phyloP scores from a whole-genome alignment of 2,329 filamentous ascomycete species.

The Daldinia sp. region DNA sequence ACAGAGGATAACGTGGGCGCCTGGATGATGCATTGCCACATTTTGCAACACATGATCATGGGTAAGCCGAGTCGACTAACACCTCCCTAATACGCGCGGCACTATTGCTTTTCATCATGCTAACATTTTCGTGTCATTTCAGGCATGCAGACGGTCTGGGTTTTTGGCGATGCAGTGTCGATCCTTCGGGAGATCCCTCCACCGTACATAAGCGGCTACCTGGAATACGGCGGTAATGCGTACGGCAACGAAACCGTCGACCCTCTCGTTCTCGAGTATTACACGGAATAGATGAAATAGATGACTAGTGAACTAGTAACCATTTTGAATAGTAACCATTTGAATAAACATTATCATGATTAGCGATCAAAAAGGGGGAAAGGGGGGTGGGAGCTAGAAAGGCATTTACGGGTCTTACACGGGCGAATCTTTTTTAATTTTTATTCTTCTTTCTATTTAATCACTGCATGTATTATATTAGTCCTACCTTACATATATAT shows the following conservation, averaged over 20 bases:
- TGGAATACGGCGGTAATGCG: slow-evolving; percentile 55
- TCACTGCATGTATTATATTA: slow-evolving; percentile 14
- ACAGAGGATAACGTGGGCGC: slow-evolving; percentile 59
- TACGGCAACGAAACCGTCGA: slow-evolving; percentile 53
- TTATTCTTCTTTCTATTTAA: slow-evolving; percentile 10
- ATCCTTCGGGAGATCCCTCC: slow-evolving; percentile 48
- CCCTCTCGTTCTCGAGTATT: slow-evolving; percentile 45
- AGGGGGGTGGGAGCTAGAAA: slow-evolving; percentile 5
- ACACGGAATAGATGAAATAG: slow-evolving; percentile 12
- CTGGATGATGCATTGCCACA: slow-evolving; percentile 71
- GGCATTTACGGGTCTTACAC: background rate
- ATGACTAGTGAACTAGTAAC: background rate
- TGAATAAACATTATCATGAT: slow-evolving; percentile 14
- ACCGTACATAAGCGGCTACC: slow-evolving; percentile 52
- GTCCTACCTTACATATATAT: background rate
- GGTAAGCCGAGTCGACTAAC: slow-evolving; percentile 47
- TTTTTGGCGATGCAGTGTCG: slow-evolving; percentile 50
- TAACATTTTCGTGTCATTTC: slow-evolving; percentile 7
- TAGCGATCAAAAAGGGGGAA: slow-evolving; percentile 10
- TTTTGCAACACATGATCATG: slow-evolving; percentile 66
- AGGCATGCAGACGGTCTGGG: slow-evolving; percentile 55
- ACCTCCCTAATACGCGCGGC: background rate
- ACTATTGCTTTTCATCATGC: background rate
- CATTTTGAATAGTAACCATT: background rate
- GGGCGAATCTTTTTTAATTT: background rate